Conservation (phyloP, 1,139 yeast species). For the Torulaspora globosa region DNA sequence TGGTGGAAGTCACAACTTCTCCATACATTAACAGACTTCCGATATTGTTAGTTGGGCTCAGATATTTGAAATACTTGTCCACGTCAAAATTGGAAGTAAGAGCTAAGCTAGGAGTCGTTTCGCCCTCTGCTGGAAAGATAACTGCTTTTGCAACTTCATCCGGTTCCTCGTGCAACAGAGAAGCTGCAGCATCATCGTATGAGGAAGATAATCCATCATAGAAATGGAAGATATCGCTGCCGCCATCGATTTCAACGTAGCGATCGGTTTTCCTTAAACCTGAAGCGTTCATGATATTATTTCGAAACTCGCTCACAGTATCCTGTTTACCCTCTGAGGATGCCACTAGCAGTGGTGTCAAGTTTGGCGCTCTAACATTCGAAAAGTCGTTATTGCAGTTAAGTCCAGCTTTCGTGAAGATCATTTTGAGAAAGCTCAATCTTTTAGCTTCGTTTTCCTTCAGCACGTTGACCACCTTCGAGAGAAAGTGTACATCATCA, state of each 20-base stretch:
- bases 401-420: slow-evolving; percentile 60
- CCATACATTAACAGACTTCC: slow-evolving; percentile 72
- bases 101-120: slow-evolving; percentile 44
- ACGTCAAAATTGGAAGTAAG: slow-evolving; percentile 73
- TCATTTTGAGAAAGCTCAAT: slow-evolving; percentile 50
- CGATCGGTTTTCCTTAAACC: slow-evolving; percentile 2
- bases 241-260: slow-evolving; percentile 23
- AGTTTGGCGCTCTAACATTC: slow-evolving; percentile 52
- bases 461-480: slow-evolving; percentile 42
- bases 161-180: slow-evolving; percentile 44
- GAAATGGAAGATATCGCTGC: slow-evolving; percentile 37
- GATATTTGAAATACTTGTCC: slow-evolving; percentile 47
- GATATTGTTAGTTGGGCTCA: slow-evolving; percentile 44
- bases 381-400: slow-evolving; percentile 52
- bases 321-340: slow-evolving; percentile 41
- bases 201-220: slow-evolving; percentile 24
- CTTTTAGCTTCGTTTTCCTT: slow-evolving; percentile 47
- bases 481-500: slow-evolving; percentile 36
- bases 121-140: slow-evolving; percentile 35
- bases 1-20: slow-evolving; percentile 88
- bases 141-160: slow-evolving; percentile 53
- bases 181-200: slow-evolving; percentile 37
- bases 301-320: slow-evolving; percentile 30
- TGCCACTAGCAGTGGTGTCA: slow-evolving; percentile 51
- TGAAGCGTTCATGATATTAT: slow-evolving; percentile 16